Evolutionary conservation across 2,329 filamentous ascomycete genomes (phyloP).

Genomic region (Calonectria pseudoreteaudii): DNA sequence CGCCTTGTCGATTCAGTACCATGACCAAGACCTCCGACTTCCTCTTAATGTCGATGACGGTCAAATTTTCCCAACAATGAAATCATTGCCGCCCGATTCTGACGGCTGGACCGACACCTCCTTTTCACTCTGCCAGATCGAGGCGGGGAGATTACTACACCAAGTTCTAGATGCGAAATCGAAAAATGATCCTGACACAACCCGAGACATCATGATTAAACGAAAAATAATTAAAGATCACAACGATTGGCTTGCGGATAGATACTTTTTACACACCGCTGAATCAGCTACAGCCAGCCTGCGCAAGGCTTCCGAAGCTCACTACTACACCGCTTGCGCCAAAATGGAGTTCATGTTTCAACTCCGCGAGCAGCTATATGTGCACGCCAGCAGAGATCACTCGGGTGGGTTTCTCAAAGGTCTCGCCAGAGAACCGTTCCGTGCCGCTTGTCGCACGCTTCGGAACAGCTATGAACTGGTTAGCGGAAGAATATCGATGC

Average conservation of each 20-base stretch:
- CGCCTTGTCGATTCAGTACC: constrained; percentile 11
- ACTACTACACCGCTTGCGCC: constrained; percentile 19
- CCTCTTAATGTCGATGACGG: constrained; percentile 17
- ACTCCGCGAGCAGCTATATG: constrained; percentile 15
- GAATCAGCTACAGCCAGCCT: background rate
- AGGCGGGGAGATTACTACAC: constrained; percentile 10
- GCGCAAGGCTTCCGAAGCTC: background rate
- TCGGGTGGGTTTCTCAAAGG: background rate
- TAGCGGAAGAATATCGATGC: constrained; percentile 6
- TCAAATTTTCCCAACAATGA: constrained; percentile 20
- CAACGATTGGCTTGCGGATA: background rate
- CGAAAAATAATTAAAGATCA: background rate
- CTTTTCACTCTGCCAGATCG: constrained; percentile 14
- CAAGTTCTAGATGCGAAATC: background rate
- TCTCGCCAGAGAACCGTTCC: constrained; percentile 12
- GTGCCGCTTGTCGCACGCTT: constrained; percentile 9
- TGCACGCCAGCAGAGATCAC: background rate
- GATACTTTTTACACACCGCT: background rate
- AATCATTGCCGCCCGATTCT: constrained; percentile 2
- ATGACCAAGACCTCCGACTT: constrained; percentile 14
- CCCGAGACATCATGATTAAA: background rate
- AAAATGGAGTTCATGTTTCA: constrained; percentile 27
- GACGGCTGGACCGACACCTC: constrained; percentile 16
- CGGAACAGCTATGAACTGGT: constrained; percentile 7
- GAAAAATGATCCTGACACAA: background rate